Evolutionary conservation across 2,329 filamentous ascomycete genomes (phyloP).

Genomic region (Fusarium kyushuense): DNA sequence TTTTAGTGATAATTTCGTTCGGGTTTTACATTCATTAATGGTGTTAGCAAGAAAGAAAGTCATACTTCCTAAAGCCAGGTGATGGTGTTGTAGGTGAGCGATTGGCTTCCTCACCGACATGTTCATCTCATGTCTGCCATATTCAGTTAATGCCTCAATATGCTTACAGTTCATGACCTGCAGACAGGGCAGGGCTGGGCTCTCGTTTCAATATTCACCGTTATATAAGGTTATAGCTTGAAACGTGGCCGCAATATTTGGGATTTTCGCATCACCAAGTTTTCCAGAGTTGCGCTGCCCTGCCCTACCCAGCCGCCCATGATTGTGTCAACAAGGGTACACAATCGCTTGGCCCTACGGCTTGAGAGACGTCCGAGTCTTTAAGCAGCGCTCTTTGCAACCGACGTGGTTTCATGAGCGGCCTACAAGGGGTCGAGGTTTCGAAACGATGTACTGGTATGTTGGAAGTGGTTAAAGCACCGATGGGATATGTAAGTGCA

Average conservation of each 20-base stretch:
- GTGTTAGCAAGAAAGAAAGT: neutral
- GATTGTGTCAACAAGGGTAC: constrained; percentile 24
- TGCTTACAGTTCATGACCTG: constrained; percentile 10
- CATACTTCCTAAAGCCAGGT: neutral
- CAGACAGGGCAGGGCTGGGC: constrained; percentile 16
- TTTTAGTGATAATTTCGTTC: constrained; percentile 18
- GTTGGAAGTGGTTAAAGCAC: constrained; percentile 30
- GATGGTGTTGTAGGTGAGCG: constrained; percentile 1
- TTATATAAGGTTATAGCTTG: constrained; percentile 32
- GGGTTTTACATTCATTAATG: constrained; percentile 26
- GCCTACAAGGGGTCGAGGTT: constrained; percentile 15
- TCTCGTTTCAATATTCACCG: constrained; percentile 37
- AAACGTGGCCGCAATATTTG: constrained; percentile 37
- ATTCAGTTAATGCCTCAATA: constrained; percentile 11
- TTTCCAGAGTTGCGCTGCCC: constrained; percentile 5
- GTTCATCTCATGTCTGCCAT: constrained; percentile 9
- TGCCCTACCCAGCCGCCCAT: constrained; percentile 12
- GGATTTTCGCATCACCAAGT: constrained; percentile 29
- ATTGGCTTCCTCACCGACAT: neutral
- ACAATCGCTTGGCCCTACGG: constrained; percentile 40
- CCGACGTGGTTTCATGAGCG: constrained; percentile 8
- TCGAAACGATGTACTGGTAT: constrained; percentile 25
- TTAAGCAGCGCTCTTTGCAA: constrained; percentile 18
- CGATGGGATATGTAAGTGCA: constrained; percentile 1
- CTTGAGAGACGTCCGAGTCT: constrained; percentile 28